Conservation (phyloP, 805 yeast genomes). For the Wickerhamiella shivajii region DNA sequence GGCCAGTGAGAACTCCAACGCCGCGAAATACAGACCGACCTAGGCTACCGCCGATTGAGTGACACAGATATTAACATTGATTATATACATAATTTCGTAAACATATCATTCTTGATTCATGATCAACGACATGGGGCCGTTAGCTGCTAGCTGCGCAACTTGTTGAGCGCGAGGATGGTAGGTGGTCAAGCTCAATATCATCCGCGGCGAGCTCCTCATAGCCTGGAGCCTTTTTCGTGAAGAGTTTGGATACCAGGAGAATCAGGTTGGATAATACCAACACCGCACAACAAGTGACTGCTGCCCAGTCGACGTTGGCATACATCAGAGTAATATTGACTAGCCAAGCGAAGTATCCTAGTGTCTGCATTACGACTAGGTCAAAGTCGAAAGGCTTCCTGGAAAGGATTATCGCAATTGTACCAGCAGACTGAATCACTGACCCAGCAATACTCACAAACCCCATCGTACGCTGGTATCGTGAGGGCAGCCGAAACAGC, state of each 20-base stretch:
- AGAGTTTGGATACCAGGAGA: neutral
- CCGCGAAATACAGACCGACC: no score
- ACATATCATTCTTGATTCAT: no score
- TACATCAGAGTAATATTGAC: conserved; percentile 5
- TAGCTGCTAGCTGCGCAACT: no score
- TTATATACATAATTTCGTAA: no score
- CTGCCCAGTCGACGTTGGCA: conserved; percentile 6
- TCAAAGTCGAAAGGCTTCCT: conserved; percentile 1
- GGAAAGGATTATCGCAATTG: neutral
- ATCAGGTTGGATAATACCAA: neutral
- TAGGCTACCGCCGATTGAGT: no score
- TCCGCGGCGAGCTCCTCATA: conserved; percentile 6
- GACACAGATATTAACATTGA: no score
- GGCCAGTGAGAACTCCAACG: no score
- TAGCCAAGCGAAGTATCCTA: conserved; percentile 3
- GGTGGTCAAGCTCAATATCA: conserved; percentile 2
- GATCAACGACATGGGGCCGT: no score
- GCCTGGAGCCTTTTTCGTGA: conserved; percentile 3
- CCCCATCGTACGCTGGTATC: conserved; percentile 4
- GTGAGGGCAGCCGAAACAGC: no score
- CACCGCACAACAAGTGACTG: conserved; percentile 1
- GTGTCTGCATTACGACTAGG: conserved; percentile 5
- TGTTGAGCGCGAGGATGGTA: conserved; percentile 7
- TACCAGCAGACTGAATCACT: neutral
- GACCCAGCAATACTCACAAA: conserved; percentile 1